Evolutionary conservation across 495 filamentous ascomycete genomes (phyloP), one percentile per base, ranked within the genome.

Genomic region (Aspergillus homomorphus): DNA sequence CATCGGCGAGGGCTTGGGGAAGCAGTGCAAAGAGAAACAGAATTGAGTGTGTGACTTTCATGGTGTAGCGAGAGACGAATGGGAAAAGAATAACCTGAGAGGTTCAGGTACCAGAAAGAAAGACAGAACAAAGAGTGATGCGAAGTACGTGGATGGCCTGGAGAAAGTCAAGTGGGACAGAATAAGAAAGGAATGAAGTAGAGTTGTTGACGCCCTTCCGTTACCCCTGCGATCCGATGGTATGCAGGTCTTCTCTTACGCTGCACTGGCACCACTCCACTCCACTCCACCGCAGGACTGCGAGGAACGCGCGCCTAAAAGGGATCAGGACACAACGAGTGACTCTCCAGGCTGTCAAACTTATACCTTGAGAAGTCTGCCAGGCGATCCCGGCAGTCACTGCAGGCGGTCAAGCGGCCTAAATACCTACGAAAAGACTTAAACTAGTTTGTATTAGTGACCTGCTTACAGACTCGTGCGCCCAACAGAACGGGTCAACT

Each of bases 1-100:
- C 73, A 66, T 86, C 83, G 48, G 85, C 86, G 48, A 82, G 63
- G 8, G 70, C 77, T 53, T 72, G 63, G 18, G 78, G 73, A 44
- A 73, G 62, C 15, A 82, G 62, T 24, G 75, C 59, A 19, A 76
- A 57, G 33, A 85, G 63, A 18, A 80, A 63, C 54, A 71, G 55
- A 54, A 79, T 63, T 53, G 71, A 60, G 57, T 61, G 62, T 38
- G 67, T 43, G 52, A 77, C 45, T 54, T 62, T 58, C 76, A 79
- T 79, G 38, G 38, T 51, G 42, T 5, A 42, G 7, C 4, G 14
- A 18, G n/a, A n/a, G n/a, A n/a, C n/a, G n/a, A n/a, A n/a, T n/a
- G n/a, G n/a, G n/a, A n/a, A n/a, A n/a, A n/a, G n/a, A n/a, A n/a
- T n/a, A n/a, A n/a, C 20, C 26, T 56, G 43, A 21, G 24, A 22